These are phyloP conservation scores for Fistulinella prunicolor DNA, from an alignment of 768 basidiomycete species.

Conservation along the genomic window DNA sequence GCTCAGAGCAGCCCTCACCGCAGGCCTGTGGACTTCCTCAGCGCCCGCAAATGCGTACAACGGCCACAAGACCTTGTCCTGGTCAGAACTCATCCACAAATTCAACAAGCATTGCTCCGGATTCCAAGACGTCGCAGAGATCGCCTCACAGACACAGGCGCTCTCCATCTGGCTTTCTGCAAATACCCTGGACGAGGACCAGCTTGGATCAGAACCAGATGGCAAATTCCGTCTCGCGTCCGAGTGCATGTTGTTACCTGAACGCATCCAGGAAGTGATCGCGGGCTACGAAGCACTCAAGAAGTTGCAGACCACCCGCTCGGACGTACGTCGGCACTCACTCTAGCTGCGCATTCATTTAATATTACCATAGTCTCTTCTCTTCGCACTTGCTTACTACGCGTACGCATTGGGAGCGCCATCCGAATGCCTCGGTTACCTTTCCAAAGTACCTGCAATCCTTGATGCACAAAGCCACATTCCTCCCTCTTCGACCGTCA, in stretches of 20 bases:
- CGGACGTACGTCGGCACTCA: conserved; percentile 50
- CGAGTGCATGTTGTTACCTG: conserved; percentile 57
- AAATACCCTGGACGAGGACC: conserved; percentile 51
- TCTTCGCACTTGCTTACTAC: conserved; percentile 72
- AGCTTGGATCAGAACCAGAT: conserved; percentile 47
- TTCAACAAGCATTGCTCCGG: conserved; percentile 81
- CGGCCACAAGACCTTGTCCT: conserved; percentile 48
- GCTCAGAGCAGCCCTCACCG: conserved; percentile 65
- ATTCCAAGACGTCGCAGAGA: conserved; percentile 55
- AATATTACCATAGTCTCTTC: conserved; percentile 51
- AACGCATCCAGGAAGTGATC: conserved; percentile 55
- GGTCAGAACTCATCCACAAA: conserved; percentile 80
- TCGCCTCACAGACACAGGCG: conserved; percentile 65
- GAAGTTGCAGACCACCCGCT: conserved; percentile 46
- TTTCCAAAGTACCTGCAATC: conserved; percentile 54
- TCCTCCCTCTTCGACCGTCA: conserved; percentile 41
- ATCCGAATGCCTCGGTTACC: conserved; percentile 57
- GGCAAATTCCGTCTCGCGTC: conserved; percentile 36
- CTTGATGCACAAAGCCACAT: conserved; percentile 53
- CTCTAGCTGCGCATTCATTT: conserved; percentile 1
- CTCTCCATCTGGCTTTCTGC: conserved; percentile 56
- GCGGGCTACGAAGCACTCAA: conserved; percentile 54
- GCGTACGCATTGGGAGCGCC: conserved; percentile 73
- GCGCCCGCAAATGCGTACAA: conserved; percentile 60
- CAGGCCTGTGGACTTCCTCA: conserved; percentile 67